phyloP scores from a whole-genome alignment of 148 eudicot species.

The Chenopodium suecicum region DNA sequence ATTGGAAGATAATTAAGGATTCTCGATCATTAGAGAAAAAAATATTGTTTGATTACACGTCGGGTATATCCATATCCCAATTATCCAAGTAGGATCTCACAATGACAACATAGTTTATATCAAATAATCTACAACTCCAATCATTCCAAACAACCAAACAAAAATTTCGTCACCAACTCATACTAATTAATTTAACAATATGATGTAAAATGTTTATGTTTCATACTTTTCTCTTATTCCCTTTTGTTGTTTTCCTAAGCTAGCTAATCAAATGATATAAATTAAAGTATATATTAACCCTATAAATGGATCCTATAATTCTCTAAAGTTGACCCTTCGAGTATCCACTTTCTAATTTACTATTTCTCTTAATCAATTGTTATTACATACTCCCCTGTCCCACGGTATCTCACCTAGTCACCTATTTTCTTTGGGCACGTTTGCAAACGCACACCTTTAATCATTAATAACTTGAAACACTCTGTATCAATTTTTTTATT shows the following conservation, averaged over 20 bases:
- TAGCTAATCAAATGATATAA: too few species aligned
- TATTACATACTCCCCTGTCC: too few species aligned
- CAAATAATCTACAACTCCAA: not conserved
- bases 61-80: not conserved
- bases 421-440: too few species aligned
- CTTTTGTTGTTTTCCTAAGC: not conserved
- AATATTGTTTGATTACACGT: not conserved
- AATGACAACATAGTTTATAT: not conserved
- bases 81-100: not conserved
- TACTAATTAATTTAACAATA: not conserved
- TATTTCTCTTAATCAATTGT: not conserved
- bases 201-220: conserved; percentile 5
- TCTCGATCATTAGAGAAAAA: not conserved
- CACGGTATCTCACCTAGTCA: too few species aligned
- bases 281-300: not conserved
- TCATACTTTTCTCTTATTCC: not conserved
- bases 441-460: too few species aligned
- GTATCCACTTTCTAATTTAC: conserved; percentile 20
- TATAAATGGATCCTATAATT: not conserved
- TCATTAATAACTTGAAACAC: too few species aligned
- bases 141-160: not conserved
- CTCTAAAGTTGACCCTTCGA: conserved; percentile 20
- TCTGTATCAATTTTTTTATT: too few species aligned
- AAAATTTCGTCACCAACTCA: conserved; percentile 10
- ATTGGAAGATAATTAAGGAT: too few species aligned